Evolutionary conservation across 345 rosid species (phyloP), one percentile per base, ranked within the genome.

Genomic region (Syzygium grande): DNA sequence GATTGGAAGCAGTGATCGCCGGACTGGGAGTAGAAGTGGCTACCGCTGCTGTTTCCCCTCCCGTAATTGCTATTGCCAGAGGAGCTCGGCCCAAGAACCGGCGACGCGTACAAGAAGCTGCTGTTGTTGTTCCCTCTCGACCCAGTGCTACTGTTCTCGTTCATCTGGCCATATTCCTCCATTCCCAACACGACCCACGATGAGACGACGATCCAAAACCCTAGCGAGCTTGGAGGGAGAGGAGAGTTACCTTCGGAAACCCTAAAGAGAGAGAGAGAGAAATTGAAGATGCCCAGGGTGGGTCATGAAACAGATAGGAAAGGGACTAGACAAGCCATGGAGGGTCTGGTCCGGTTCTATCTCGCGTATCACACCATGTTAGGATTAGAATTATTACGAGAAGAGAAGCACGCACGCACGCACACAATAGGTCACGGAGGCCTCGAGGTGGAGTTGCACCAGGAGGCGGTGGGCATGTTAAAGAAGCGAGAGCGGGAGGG

Each of bases 161-260:
- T 93, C 88, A 95, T 90, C 83, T 94, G 96, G 78, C 92, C 93
- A 58, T 93, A 97, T 79, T 93, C 97, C 91, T 95, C 98, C 99
- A 97, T 97, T 85, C 30, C 78, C 19, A 84, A 16, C 51, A 55
- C 86, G 84, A 83, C 87, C 87, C 92, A 89, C 89, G 87, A 84
- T 84, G 89, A 86, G 84, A 68, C 89, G 87, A 90, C n/a, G 65
- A 49, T 65, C 55, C 86, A 61, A 68, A 88, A 89, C 89, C 91
- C 88, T 88, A 86, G 87, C 85, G 29, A 84, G 65, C 77, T 49
- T 83, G 49, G 85, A 88, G 54, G 78, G 73, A 38, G 34, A 84
- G 55, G 51, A 84, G 51, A 84, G 52, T 4, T 13, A 77, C 23
- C 83, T 38, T 73, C 83, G 85, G 91, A 87, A 92, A 93, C 93